A percentile compares a stretch with the other conserved stretches of the same genome.
phyloP scores from a whole-genome alignment of 805 yeast genomes.

The Candida odintsovae region DNA sequence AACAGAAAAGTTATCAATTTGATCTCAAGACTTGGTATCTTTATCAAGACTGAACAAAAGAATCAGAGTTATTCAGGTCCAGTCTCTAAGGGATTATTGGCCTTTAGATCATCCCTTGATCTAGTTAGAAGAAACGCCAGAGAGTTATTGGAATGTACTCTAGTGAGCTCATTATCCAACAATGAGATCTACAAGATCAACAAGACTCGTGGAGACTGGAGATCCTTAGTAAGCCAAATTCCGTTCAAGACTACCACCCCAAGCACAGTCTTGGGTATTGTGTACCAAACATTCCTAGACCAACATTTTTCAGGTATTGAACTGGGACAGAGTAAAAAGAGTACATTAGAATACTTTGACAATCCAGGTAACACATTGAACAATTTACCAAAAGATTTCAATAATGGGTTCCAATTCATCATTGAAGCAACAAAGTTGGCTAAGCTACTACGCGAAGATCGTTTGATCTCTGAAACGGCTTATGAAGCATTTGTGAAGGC shows the following conservation, averaged over 20 bases:
- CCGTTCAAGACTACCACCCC: conserved; percentile 59
- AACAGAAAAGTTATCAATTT: conserved; percentile 33
- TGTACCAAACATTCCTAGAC: conserved; percentile 38
- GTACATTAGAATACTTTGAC: conserved; percentile 1
- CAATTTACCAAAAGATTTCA: conserved; percentile 4
- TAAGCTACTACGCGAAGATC: conserved; percentile 1
- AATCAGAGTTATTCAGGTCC: conserved; percentile 62
- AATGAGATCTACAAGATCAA: conserved; percentile 53
- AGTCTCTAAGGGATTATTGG: conserved; percentile 57
- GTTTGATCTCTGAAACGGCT: conserved; percentile 1
- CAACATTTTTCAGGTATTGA: conserved; percentile 4
- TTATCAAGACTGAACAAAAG: conserved; percentile 42
- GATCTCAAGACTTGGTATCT: conserved; percentile 42
- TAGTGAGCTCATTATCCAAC: conserved; percentile 46
- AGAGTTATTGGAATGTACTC: conserved; percentile 48
- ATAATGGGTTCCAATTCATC: conserved; percentile 6
- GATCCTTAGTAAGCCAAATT: conserved; percentile 41
- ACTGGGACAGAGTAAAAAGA: not conserved
- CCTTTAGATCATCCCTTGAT: conserved; percentile 60
- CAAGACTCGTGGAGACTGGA: conserved; percentile 51
- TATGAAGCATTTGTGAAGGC: conserved; percentile 3
- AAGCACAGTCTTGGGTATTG: conserved; percentile 58
- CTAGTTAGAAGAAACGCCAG: conserved; percentile 44
- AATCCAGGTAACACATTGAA: conserved; percentile 4
- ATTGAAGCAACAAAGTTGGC: conserved; percentile 5